Evolutionary conservation across 768 basidiomycete species (phyloP).

Genomic region (Sporobolomyces pararoseus): DNA sequence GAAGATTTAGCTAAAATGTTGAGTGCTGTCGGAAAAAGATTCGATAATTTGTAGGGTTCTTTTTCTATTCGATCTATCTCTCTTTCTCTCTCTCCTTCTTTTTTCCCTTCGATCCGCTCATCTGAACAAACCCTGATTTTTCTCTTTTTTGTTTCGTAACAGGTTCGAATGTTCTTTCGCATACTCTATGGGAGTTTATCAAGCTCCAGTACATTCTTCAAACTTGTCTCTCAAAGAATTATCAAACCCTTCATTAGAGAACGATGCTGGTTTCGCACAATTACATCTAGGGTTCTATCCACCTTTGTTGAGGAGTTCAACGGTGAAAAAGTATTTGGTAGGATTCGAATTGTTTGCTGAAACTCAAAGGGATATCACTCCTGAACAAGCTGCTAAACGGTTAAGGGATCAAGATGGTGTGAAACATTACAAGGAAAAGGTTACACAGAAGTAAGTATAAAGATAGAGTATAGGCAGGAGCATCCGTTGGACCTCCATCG

Average conservation of each 20-base stretch:
- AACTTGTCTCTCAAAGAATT: slow-evolving; percentile 35
- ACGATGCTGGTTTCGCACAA: slow-evolving; percentile 62
- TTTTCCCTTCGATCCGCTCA: not conserved
- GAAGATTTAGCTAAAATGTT: slow-evolving; percentile 65
- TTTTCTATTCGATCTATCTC: not conserved
- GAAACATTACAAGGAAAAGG: slow-evolving; percentile 58
- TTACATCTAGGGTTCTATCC: slow-evolving; percentile 83
- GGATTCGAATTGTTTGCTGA: slow-evolving; percentile 90
- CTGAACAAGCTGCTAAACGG: slow-evolving; percentile 72
- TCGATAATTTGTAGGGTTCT: slow-evolving; percentile 47
- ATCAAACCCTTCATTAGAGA: slow-evolving; percentile 20
- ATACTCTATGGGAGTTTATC: slow-evolving; percentile 93
- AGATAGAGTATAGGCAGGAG: too few species aligned
- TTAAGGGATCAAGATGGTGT: slow-evolving; percentile 48
- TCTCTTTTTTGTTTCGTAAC: not conserved
- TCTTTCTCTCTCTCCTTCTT: not conserved
- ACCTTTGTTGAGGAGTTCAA: slow-evolving; percentile 74
- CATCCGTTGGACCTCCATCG: too few species aligned
- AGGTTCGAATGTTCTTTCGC: slow-evolving; percentile 78
- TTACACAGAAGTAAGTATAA: not conserved
- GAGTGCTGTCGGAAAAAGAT: slow-evolving; percentile 31
- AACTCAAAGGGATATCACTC: slow-evolving; percentile 80
- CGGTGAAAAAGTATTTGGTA: slow-evolving; percentile 80
- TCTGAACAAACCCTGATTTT: too few species aligned
- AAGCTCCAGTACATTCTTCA: slow-evolving; percentile 58